These are phyloP conservation scores for Agaricus subrufescens DNA, from an alignment of 768 basidiomycete species.

Conservation along the genomic window DNA sequence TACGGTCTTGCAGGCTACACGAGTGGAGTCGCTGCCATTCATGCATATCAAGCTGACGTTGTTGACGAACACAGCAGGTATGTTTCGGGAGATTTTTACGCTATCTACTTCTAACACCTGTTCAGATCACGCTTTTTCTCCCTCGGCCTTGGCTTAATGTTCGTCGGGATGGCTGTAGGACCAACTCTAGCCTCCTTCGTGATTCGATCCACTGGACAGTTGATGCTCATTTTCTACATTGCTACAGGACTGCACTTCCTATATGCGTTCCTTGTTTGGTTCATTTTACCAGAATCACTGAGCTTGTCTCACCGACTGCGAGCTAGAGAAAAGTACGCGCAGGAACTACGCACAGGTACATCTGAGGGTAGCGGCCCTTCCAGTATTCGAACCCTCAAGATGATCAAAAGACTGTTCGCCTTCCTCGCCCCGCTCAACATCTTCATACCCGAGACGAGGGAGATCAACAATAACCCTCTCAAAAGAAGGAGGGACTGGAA, in stretches of 20 bases:
- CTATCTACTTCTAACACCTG: neutral
- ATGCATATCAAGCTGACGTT: constrained; percentile 72
- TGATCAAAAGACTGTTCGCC: constrained; percentile 42
- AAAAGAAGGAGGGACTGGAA: constrained; percentile 59
- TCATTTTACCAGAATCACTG: constrained; percentile 78
- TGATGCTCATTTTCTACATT: constrained; percentile 70
- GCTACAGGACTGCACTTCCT: constrained; percentile 45
- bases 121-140: constrained; percentile 63
- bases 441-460: constrained; percentile 43
- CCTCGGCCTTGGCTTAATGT: constrained; percentile 59
- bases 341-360: constrained; percentile 20
- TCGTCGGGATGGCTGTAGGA: constrained; percentile 72
- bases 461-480: constrained; percentile 26
- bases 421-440: constrained; percentile 73
- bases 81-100: neutral
- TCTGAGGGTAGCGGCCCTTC: constrained; percentile 14
- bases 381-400: constrained; percentile 25
- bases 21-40: constrained; percentile 43
- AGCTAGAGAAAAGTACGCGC: constrained; percentile 30
- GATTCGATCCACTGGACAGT: constrained; percentile 48
- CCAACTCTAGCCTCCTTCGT: constrained; percentile 68
- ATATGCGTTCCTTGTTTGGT: constrained; percentile 44
- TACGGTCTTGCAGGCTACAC: constrained; percentile 39
- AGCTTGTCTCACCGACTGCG: constrained; percentile 43
- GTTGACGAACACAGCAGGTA: constrained; percentile 52